Base-by-base conservation (phyloP, 2,329 filamentous ascomycete species). In the Hymenoscyphus occultus region DNA sequence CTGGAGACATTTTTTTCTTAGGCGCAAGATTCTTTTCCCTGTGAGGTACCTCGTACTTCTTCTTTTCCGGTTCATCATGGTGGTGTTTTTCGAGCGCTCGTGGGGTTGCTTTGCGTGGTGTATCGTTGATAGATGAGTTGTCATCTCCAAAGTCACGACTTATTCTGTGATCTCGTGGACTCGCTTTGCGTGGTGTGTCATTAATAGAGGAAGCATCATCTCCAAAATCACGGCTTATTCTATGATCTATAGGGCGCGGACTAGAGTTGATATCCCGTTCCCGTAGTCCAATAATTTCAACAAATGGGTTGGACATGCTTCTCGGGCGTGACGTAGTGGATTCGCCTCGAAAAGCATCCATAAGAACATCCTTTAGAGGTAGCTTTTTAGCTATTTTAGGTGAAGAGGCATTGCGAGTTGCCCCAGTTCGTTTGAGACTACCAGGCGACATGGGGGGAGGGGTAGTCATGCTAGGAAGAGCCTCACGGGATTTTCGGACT, bases 291-390 rank as follows among this genome's bases (percentile, higher is more conserved):
- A 65, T 71, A 13, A 70, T 69, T 19, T 73, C 68, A 62, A 65
- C 35, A 59, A 70, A 69, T 3, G 70, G 69, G 58, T 66, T 70
- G 10, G 71, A 67, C 31, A 59, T 61, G 39, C 64, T 66, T 60
- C 70, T 73, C 1, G 67, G 56, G 9, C 61, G 65, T 35, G 66
- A 62, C 39, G 72, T 67, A 7, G 76, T 80, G 1, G 86, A 88
- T 72, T 89, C 85, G 39, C 86, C 86, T 48, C 82, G 82, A 71
- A 89, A 89, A 3, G 86, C 86, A 66, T 86, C 85, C 62, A 83
- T 84, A 9, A 89, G 76, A 57, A 82, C 81, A 51, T 87, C 86
- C 28, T 86, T 81, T 62, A 89, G 79, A 0, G 82, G 83, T 42
- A 79, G 80, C 71, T 83, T 86, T 13, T 72, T 72, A 1, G 72